A percentile compares a stretch with the other conserved stretches of the same genome.
Evolutionary conservation across 108 stramenopile species (phyloP).

Genomic region (Discostella pseudostelligera): DNA sequence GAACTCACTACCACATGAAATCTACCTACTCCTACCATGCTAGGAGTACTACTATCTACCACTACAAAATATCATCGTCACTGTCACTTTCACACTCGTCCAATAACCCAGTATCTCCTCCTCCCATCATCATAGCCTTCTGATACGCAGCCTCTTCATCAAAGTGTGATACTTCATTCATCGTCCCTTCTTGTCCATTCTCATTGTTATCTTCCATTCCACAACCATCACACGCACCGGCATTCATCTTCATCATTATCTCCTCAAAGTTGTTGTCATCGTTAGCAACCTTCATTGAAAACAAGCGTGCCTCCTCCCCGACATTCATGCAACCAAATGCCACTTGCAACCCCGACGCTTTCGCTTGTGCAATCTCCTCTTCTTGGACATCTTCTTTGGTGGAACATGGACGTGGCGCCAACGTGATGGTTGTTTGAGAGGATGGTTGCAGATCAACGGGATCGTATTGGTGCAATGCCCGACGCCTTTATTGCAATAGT

Average conservation of each 20-base stretch:
- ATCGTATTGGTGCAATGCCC: conserved; percentile 78
- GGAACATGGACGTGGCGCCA: conserved; percentile 32
- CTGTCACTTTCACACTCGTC: conserved; percentile 38
- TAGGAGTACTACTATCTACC: neutral
- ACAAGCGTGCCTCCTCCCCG: conserved; percentile 22
- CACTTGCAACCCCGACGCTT: conserved; percentile 40
- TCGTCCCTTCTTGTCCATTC: neutral
- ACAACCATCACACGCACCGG: neutral
- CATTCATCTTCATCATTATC: too few species aligned
- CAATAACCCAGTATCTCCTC: conserved; percentile 29
- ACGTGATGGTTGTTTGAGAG: conserved; percentile 9
- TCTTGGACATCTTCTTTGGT: conserved; percentile 21
- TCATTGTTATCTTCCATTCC: neutral
- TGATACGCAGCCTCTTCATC: conserved; percentile 46
- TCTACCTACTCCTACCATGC: too few species aligned
- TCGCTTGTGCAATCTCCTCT: conserved; percentile 41
- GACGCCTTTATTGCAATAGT: conserved; percentile 38
- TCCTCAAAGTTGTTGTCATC: conserved; percentile 17
- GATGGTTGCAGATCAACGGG: conserved; percentile 55
- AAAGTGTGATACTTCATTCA: conserved; percentile 7
- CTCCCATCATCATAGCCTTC: neutral
- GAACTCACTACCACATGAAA: too few species aligned
- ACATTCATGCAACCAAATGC: conserved; percentile 39
- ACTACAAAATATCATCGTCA: conserved; percentile 51
- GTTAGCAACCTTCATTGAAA: conserved; percentile 14